These are phyloP conservation scores for Ophiostoma sp. DNA, from an alignment of 2,329 filamentous ascomycete genomes.

Conservation along the genomic window DNA sequence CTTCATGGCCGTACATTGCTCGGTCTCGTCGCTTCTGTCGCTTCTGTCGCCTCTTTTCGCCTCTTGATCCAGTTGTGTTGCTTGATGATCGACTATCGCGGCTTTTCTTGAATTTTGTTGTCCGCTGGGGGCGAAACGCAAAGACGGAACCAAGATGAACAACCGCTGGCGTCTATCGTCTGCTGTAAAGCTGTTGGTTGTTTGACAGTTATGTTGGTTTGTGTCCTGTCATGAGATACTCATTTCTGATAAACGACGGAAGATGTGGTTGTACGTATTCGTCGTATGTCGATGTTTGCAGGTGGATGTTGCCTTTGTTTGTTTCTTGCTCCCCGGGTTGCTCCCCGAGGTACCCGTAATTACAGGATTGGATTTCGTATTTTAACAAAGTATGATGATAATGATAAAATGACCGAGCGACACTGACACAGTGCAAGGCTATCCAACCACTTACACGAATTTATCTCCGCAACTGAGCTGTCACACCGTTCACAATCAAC, in stretches of 20 bases:
- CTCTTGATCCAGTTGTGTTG: not conserved
- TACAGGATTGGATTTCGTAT: not conserved
- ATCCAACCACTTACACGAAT: conserved; percentile 6
- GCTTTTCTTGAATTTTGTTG: not conserved
- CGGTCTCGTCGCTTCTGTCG: not conserved
- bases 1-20: not conserved
- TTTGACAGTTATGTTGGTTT: not conserved
- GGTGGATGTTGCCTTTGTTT: not conserved
- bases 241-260: not conserved
- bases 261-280: not conserved
- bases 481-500: not conserved
- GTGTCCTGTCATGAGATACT: not conserved
- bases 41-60: not conserved
- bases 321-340: not conserved
- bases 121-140: conserved; percentile 7
- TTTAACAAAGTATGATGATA: not conserved
- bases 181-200: not conserved
- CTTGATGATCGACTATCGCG: not conserved
- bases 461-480: not conserved
- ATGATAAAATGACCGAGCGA: not conserved
- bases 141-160: conserved; percentile 14
- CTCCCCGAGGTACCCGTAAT: not conserved
- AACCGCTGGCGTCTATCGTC: not conserved
- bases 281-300: not conserved
- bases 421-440: not conserved